Base-by-base conservation (phyloP, 1,284 basidiomycete genomes). In the Irpex rosettiformis region DNA sequence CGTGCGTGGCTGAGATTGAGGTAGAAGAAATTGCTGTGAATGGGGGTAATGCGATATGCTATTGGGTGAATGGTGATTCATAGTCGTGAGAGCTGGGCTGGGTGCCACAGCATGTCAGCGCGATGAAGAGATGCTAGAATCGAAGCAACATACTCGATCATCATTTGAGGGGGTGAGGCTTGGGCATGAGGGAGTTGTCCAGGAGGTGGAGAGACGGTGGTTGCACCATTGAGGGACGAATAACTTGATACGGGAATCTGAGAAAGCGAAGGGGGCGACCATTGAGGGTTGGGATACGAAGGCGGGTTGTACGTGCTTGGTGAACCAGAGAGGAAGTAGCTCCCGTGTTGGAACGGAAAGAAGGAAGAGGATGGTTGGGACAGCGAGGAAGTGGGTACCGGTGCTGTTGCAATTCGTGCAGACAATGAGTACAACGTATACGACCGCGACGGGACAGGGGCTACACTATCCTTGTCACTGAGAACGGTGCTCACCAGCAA, bases 151-250 rank as follows among this genome's bases (percentile, higher is more conserved):
- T 62, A 84, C 82, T 84, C 82, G 33, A 84, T 85, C 65, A 83
- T 76, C 64, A 80, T 72, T 48, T 76, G 75, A 69, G 47, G 25
- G 18, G 60, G 56, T 30, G 49, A 54, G 11, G 52, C 47, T 21
- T 40, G 22, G 22, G 69, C 62, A 25, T 72, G 60, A 10, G 73
- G 64, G 48, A 72, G 69, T 54, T 67, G 71, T 66, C 58, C 45
- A 64, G 63, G 42, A 65, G 55, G 3, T 74, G 56, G 30, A 30
- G 71, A 66, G 3, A 75, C 67, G 3, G 83, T 71, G 3, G 74
- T 91, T 27, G 88, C 88, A 18, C 88, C 88, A 71, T 90, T 89
- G 56, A 91, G 70, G 28, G 84, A 84, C 11, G 88, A 91, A 63
- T 90, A 91, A 59, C 74, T 84, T 6, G 88, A 91, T 29, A 91